Evolutionary conservation across 2,329 filamentous ascomycete species (phyloP).

Genomic region (Diaporthe helianthi): DNA sequence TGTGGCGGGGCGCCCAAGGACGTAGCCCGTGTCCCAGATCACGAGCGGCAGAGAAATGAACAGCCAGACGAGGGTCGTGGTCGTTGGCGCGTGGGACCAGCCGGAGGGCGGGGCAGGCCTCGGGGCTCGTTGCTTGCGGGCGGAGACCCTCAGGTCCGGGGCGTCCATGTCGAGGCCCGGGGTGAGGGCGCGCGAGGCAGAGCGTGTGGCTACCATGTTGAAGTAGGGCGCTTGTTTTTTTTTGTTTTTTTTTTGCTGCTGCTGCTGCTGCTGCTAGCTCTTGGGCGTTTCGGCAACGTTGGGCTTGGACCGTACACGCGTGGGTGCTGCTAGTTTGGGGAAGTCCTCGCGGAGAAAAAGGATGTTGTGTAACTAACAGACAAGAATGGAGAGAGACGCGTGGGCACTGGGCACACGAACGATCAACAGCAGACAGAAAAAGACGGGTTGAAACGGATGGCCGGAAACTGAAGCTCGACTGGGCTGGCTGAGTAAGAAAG

Average conservation of each 20-base stretch:
- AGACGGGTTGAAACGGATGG: constrained; percentile 17
- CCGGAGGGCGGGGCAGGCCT: constrained; percentile 23
- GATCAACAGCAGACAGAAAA: not conserved
- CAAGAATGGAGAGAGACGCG: not conserved
- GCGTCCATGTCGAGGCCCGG: constrained; percentile 28
- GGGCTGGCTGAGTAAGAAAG: not conserved
- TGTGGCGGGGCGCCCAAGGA: constrained; percentile 78
- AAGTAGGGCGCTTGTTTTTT: too few relatives aligned
- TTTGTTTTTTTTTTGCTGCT: not conserved
- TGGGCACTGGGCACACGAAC: too few relatives aligned
- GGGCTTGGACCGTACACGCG: not conserved
- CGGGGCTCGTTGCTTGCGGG: constrained; percentile 25
- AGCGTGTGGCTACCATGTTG: constrained; percentile 35
- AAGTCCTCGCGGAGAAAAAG: not conserved
- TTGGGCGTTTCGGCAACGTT: not conserved
- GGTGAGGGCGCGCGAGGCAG: constrained; percentile 27
- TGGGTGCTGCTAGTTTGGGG: not conserved
- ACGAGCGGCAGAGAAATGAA: constrained; percentile 78
- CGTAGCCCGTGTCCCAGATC: constrained; percentile 81
- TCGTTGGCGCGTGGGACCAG: constrained; percentile 56
- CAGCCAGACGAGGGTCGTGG: constrained; percentile 71
- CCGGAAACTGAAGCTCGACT: constrained; percentile 14
- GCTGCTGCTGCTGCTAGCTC: not conserved
- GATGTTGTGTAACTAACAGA: not conserved
- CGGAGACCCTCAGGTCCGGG: constrained; percentile 14